phyloP scores from a whole-genome alignment of 1,284 basidiomycete species.

The Ceratobasidium sp. region DNA sequence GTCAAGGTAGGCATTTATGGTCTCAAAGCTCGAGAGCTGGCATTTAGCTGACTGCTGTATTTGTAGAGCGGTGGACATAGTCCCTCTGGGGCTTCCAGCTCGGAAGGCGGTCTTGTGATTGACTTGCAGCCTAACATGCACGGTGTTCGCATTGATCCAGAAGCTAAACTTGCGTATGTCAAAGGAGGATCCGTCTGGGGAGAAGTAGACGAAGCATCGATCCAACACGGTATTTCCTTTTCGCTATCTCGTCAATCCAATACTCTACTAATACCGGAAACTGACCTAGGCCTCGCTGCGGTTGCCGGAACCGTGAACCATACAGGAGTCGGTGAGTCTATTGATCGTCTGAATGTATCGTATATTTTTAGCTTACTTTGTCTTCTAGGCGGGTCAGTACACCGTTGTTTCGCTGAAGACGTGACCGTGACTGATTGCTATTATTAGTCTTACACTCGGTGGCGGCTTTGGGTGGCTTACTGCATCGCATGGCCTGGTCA shows the following conservation, averaged over 20 bases:
- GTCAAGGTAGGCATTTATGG: constrained; percentile 32
- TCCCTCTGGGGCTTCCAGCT: constrained; percentile 42
- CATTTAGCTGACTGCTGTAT: not conserved
- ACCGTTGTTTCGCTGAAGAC: not conserved
- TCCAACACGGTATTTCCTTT: constrained; percentile 39
- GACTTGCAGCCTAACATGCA: constrained; percentile 46
- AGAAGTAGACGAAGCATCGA: constrained; percentile 43
- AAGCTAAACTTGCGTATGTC: constrained; percentile 41
- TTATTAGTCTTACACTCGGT: constrained; percentile 65
- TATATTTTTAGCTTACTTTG: not conserved
- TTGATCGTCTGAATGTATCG: too few relatives aligned
- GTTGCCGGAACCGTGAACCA: constrained; percentile 26
- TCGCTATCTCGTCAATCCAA: not conserved
- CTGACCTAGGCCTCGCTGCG: constrained; percentile 12
- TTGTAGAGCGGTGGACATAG: constrained; percentile 45
- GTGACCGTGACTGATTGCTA: not conserved
- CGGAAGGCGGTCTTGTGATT: constrained; percentile 46
- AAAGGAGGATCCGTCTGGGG: constrained; percentile 37
- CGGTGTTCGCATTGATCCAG: constrained; percentile 41
- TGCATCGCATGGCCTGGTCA: constrained; percentile 65
- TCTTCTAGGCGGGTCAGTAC: not conserved
- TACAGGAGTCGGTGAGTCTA: constrained; percentile 28
- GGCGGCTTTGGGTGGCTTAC: constrained; percentile 73
- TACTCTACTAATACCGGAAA: not conserved
- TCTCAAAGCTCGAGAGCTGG: not conserved